Base-by-base conservation (phyloP, 2,329 filamentous ascomycete species). In the Dryadomyces quercivorus region DNA sequence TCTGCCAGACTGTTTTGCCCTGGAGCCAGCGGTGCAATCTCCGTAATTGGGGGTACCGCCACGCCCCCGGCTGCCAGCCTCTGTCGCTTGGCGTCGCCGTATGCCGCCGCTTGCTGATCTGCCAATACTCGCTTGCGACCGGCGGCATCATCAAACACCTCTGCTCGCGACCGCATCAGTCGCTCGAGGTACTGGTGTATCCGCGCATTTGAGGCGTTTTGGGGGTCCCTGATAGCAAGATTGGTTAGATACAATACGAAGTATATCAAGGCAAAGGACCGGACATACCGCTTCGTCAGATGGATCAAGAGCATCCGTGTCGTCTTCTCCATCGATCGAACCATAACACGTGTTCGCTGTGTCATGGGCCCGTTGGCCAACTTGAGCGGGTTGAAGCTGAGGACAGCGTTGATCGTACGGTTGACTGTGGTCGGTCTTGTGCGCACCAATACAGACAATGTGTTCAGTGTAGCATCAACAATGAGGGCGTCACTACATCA, bases 301-400 rank as follows among this genome's bases (percentile, higher is more conserved):
- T 96, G 91, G 53, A 91, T 78, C 43, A 97, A 75, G 49, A 98
- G 72, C 61, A 90, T 82, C 62, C 90, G 81, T 3, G 87, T 87
- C 22, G 93, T 98, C 65, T 95, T 89, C 68, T 96, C 92, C 82
- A 98, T 93, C 5, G 92, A 97, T 69, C 85, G 89, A 58, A 95
- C 78, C 62, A 92, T 81, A 57, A 98, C 85, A 62, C 86, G 89
- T 51, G 81, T 79, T 64, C 84, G 88, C 2, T 88, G 79, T 0
- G 86, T 92, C 73, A 94, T 80, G 3, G 86, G 84, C n/a, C 46
- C 18, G 2, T 82, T 81, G 62, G 86, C 88, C 59, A 88, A 79
- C 68, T 86, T 89, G 47, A 96, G 72, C 0, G 93, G 93, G 64
- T 95, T 95, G 76, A 96, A 98, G 67, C 83, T 90, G 60, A 98